Evolutionary conservation across 495 filamentous ascomycete genomes (phyloP).

Genomic region (Apodospora peruviana): DNA sequence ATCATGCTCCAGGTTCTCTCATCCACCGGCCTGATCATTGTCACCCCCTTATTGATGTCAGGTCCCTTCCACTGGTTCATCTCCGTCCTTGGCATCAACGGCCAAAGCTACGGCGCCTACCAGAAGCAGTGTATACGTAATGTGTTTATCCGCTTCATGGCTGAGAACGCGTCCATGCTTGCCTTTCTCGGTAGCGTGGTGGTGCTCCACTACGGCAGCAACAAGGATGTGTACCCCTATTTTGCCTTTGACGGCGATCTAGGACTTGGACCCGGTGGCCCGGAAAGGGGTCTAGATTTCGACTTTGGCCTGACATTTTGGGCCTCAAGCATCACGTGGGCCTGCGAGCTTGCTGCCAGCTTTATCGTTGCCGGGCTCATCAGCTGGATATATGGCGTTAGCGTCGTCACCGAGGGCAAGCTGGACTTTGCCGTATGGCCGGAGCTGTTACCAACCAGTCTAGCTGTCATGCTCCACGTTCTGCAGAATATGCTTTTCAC

Average conservation of each 20-base stretch:
- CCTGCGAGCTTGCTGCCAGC: constrained; percentile 52
- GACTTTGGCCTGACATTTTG: constrained; percentile 55
- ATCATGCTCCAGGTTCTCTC: constrained; percentile 54
- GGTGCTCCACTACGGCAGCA: constrained; percentile 56
- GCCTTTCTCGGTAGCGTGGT: constrained; percentile 55
- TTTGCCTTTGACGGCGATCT: constrained; percentile 47
- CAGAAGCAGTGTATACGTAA: constrained; percentile 55
- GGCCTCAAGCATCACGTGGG: constrained; percentile 56
- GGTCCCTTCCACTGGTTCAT: constrained; percentile 46
- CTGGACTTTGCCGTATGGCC: constrained; percentile 56
- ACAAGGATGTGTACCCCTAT: constrained; percentile 56
- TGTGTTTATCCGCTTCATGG: constrained; percentile 56
- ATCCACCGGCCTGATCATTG: constrained; percentile 50
- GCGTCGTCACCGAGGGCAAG: constrained; percentile 54
- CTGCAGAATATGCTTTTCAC: constrained; percentile 63
- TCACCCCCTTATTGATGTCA: constrained; percentile 57
- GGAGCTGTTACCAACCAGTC: constrained; percentile 55
- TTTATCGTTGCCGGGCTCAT: constrained; percentile 52
- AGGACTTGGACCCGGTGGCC: neutral
- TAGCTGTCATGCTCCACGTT: constrained; percentile 58
- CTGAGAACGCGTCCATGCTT: constrained; percentile 61
- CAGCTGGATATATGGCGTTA: constrained; percentile 46
- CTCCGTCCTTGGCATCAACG: constrained; percentile 41
- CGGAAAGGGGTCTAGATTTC: constrained; percentile 37
- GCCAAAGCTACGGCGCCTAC: constrained; percentile 51